Evolutionary conservation across 768 basidiomycete genomes (phyloP), one percentile per base, ranked within the genome.

Genomic region (Suillus fuscotomentosus): DNA sequence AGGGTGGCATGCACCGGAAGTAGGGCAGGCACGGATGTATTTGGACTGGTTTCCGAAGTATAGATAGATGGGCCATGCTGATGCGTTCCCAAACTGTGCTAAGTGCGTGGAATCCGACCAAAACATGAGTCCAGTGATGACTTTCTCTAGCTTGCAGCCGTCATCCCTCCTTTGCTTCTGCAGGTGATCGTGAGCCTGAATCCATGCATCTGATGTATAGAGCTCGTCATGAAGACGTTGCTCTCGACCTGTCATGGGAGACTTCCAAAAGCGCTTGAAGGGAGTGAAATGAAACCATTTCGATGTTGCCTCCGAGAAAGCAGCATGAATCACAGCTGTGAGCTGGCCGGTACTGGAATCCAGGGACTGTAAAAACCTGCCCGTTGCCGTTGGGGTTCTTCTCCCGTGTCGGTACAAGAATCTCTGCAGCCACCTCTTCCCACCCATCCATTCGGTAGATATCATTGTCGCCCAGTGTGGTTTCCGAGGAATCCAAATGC

Each of bases 1-100:
- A 36, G 36, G 36, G 9, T 36, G 36, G 36, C 36, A 36, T 36
- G 36, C 36, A 36, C 36, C 7, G 7, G 36, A 36, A 9, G 36
- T 36, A 36, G 36, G 36, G 36, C 36, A 36, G 36, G 36, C 1
- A 9, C 36, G 7, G 1, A 1, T 36, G 36, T 36, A 36, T 9
- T 36, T 36, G 36, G 36, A 36, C 36, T 36, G 36, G 36, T 36
- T 36, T 36, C 36, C 1, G 36, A 9, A 36, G 9, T 8, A 36
- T 36, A 7, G 7, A 36, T 36, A 27, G 3, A 27, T 27, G 27
- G 81, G 82, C 83, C 81, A 84, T 7, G 65, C 65, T 39, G 70
- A 71, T 0, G 75, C 75, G 17, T 48, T 75, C 2, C 78, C 77
- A 64, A 79, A 79, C 41, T 73, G 67, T 63, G 45, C 22, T 4